These are phyloP conservation scores for Cyberlindnera amylophila DNA, from an alignment of 805 yeast genomes.

Conservation along the genomic window DNA sequence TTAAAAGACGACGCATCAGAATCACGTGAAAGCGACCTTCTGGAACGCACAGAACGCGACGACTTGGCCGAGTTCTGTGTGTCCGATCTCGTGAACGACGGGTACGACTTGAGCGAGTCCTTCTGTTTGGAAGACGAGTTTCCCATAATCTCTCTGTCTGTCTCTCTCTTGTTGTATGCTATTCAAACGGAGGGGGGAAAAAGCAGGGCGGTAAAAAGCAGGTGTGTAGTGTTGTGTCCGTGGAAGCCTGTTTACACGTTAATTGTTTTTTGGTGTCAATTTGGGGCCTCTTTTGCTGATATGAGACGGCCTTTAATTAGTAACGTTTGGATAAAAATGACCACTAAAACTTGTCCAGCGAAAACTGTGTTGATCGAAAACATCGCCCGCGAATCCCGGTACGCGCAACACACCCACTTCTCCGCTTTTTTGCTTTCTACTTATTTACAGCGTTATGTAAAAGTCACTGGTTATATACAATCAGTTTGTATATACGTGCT, in stretches of 20 bases:
- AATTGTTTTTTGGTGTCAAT: too few species aligned
- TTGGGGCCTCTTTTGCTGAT: too few species aligned
- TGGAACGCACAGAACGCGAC: slow-evolving; percentile 39
- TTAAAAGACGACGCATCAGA: slow-evolving; percentile 29
- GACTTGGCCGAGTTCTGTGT: slow-evolving; percentile 49
- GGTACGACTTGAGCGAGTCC: slow-evolving; percentile 29
- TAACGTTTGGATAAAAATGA: too few species aligned
- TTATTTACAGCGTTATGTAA: too few species aligned
- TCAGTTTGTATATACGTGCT: too few species aligned
- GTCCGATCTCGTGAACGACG: slow-evolving; percentile 50
- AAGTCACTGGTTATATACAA: too few species aligned
- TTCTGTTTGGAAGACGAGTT: slow-evolving; percentile 29
- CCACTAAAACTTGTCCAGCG: background rate
- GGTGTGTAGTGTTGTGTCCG: background rate
- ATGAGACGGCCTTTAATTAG: too few species aligned
- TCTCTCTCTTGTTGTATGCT: background rate
- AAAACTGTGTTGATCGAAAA: slow-evolving; percentile 3
- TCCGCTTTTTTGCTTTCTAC: background rate
- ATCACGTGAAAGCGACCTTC: slow-evolving; percentile 27
- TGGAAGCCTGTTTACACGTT: too few species aligned
- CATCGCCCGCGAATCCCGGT: slow-evolving; percentile 6
- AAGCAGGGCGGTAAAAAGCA: background rate
- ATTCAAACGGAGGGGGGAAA: background rate
- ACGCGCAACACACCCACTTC: background rate
- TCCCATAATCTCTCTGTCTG: slow-evolving; percentile 19